Base-by-base conservation (phyloP, 2,329 filamentous ascomycete genomes). In the Aureobasidium sp. region DNA sequence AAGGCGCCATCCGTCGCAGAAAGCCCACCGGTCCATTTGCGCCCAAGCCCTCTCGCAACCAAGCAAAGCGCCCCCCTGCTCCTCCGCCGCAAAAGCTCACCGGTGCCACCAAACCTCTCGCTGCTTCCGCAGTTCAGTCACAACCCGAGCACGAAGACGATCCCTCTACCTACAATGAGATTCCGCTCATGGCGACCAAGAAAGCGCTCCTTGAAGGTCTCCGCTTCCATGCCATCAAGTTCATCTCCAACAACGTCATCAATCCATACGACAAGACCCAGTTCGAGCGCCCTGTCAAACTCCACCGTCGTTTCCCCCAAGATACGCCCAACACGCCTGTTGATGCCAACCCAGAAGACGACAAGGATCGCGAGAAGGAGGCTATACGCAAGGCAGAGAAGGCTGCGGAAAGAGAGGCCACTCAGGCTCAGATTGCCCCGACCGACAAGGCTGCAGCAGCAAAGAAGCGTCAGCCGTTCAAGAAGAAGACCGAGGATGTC, bases 401-500 rank as follows among this genome's bases (percentile, higher is more conserved):
- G 59, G 90, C 95, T 64, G 89, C 89, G 27, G 88, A 95, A 70
- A 86, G 89, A 21, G 91, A 93, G 19, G 83, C 90, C 38, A 94
- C 96, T 66, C 81, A 93, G 69, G 92, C 94, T 35, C 90, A 95
- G 74, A 97, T 99, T 69, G 94, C 94, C 0, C 94, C 94, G 0
- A 87, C 89, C 1, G 76, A 86, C 63, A 86, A 87, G 67, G 87
- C 66, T 42, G 63, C 64, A 23, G 60, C 61, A 17, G 67, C 67
- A 61, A 71, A 88, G 70, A 86, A 88, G 71, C 83, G 87, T 63
- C 79, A 80, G 58, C 76, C 75, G 23, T 81, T 81, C 58, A 82
- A 85, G 70, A 93, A 95, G 74, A 95, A 93, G 69, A 93, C 86
- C 1, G 88, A 90, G 64, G 89, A 91, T 67, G 88, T 95, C 23